Conservation (phyloP, 1,284 basidiomycete genomes). For the Thelephora terrestris region DNA sequence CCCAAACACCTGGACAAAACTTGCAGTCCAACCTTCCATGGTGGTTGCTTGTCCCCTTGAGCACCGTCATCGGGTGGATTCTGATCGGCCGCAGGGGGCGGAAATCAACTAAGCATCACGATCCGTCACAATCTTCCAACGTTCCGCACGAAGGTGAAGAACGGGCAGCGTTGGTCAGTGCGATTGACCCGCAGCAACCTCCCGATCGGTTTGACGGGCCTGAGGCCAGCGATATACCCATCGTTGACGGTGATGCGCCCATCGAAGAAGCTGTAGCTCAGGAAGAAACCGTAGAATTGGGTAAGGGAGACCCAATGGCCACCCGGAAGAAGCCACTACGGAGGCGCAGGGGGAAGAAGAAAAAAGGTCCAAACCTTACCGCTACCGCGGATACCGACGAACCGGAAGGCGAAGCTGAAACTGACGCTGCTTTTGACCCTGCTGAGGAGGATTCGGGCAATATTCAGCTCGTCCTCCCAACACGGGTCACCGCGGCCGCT, state of each 20-base stretch:
- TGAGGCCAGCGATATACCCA: background rate
- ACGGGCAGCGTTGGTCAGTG: too few species aligned
- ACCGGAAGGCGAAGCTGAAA: slow-evolving; percentile 1
- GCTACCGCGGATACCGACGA: slow-evolving; percentile 4
- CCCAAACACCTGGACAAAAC: too few species aligned
- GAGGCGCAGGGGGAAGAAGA: slow-evolving; percentile 11
- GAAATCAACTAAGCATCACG: too few species aligned
- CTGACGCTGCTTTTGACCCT: slow-evolving; percentile 3
- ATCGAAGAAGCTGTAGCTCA: slow-evolving; percentile 20
- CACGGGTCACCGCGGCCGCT: slow-evolving; percentile 20
- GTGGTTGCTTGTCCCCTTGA: too few species aligned
- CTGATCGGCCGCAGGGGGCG: too few species aligned
- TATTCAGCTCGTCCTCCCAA: slow-evolving; percentile 18
- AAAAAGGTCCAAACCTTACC: slow-evolving; percentile 2
- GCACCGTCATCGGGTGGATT: too few species aligned
- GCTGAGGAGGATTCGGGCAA: slow-evolving; percentile 6
- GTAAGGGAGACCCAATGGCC: slow-evolving; percentile 40
- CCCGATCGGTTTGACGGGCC: too few species aligned
- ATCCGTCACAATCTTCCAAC: too few species aligned
- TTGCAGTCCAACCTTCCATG: too few species aligned
- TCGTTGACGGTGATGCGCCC: background rate
- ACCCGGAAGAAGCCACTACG: slow-evolving; percentile 14
- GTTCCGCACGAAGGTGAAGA: too few species aligned
- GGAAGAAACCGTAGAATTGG: slow-evolving; percentile 40
- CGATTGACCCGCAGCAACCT: too few species aligned